Conservation (phyloP, 345 rosid genomes). For the Eucalyptus grandis region DNA sequence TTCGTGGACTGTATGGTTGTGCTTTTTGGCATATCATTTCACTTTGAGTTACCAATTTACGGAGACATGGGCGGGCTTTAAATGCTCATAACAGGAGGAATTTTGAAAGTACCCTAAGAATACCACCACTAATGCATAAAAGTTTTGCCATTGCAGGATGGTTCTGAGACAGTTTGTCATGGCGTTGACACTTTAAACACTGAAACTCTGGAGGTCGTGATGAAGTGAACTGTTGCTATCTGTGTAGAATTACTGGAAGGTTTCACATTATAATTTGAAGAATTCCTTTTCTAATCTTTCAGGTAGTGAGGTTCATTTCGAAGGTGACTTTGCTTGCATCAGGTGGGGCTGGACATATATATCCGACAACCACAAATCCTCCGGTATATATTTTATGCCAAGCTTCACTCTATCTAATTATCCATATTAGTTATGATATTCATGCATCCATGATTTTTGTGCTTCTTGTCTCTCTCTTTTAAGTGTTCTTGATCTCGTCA, state of each 20-base stretch:
- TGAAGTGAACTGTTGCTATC: background rate
- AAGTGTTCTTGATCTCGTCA: background rate
- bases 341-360: slow-evolving; percentile 97
- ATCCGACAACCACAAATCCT: slow-evolving; percentile 92
- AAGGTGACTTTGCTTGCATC: slow-evolving; percentile 95
- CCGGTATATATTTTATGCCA: slow-evolving; percentile 24
- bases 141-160: slow-evolving; percentile 42
- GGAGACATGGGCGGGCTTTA: background rate
- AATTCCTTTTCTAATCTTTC: background rate
- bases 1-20: background rate
- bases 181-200: slow-evolving; percentile 87
- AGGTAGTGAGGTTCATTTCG: slow-evolving; percentile 84
- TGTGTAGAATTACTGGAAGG: background rate
- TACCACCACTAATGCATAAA: background rate
- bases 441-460: background rate
- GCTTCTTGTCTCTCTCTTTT: background rate
- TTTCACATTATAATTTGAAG: background rate
- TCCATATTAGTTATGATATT: background rate
- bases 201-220: slow-evolving; percentile 70
- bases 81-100: background rate
- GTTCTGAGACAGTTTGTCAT: slow-evolving; percentile 59
- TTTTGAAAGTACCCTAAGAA: background rate
- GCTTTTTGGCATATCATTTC: background rate
- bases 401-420: background rate
- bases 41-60: background rate